Conservation (phyloP, 176 grass and related monocot species). For the sorghum (Sorghum bicolor) region Sorghum_bicolor_NCBIv3 NC_012870.2:75897501-75898000, state of each 20-base stretch:
- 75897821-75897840: constrained; percentile 1
- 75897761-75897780: constrained; percentile 35
- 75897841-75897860: constrained; percentile 35
- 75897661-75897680: background rate
- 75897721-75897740: background rate
- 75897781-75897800: background rate
- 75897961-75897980: background rate
- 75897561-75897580: background rate
- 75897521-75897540: constrained; percentile 23
- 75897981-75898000: background rate
- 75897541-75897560: constrained; percentile 2
- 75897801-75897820: background rate
- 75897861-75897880: constrained; percentile 27
- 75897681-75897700: background rate
- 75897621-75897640: constrained; percentile 5
- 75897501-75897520: background rate
- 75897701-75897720: background rate
- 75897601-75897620: constrained; percentile 15
- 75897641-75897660: background rate
- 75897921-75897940: constrained; percentile 46
- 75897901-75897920: background rate
- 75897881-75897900: constrained; percentile 16
- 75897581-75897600: constrained; percentile 28
- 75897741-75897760: background rate
- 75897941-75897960: background rate